Evolutionary conservation across 1,139 yeast genomes (phyloP).

Genomic region (Hemisphaericaspora xylofermentans): DNA sequence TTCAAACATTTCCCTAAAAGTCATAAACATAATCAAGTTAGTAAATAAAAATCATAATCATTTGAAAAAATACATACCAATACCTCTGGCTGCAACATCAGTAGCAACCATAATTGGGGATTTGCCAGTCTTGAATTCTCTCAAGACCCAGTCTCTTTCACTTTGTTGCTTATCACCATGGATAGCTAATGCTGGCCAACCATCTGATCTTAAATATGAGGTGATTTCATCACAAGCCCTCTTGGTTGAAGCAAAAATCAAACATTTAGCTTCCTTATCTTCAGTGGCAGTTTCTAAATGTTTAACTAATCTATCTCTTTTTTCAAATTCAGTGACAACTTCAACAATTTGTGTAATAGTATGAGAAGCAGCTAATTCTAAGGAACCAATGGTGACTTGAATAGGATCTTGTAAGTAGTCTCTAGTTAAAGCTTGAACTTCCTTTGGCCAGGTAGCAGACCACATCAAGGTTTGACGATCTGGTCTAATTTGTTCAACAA

Average conservation of each 20-base stretch:
- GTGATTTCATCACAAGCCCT: constrained; percentile 97
- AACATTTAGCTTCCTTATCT: constrained; percentile 72
- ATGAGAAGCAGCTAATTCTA: constrained; percentile 95
- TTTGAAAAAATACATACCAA: constrained; percentile 72
- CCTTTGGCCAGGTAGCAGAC: constrained; percentile 99
- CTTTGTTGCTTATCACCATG: constrained; percentile 98
- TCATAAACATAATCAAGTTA: constrained; percentile 7
- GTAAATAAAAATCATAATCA: constrained; percentile 19
- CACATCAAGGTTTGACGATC: constrained; percentile 98
- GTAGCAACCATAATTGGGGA: constrained; percentile 99
- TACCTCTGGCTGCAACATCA: constrained; percentile 99
- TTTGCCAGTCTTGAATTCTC: constrained; percentile 87
- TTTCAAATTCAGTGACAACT: constrained; percentile 87
- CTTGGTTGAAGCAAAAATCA: constrained; percentile 92
- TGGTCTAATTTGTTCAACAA: constrained; percentile 92
- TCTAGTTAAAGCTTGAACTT: constrained; percentile 86
- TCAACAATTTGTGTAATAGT: constrained; percentile 92
- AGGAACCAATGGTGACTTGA: constrained; percentile 94
- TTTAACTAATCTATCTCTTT: constrained; percentile 83
- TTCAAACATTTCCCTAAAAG: constrained; percentile 2
- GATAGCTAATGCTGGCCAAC: constrained; percentile 98
- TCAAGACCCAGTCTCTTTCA: constrained; percentile 98
- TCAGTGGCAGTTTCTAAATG: constrained; percentile 84
- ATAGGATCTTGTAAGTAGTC: constrained; percentile 91
- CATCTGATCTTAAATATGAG: constrained; percentile 86